phyloP scores from a whole-genome alignment of 129 eudicot genomes.

The Ambrosia trifida region DNA sequence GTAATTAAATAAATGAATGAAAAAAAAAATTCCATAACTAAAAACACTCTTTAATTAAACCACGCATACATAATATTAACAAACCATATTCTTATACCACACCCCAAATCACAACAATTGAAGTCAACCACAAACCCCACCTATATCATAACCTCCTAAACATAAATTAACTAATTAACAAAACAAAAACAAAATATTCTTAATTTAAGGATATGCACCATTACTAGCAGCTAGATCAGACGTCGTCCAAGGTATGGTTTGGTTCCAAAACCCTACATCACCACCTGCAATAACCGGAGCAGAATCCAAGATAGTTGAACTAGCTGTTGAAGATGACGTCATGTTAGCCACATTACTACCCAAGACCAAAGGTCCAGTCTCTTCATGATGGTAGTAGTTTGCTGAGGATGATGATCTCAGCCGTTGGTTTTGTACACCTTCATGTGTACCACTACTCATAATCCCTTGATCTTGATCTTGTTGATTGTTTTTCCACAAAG shows the following conservation, averaged over 20 bases:
- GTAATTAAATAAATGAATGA: constrained; percentile 17
- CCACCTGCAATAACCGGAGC: constrained; percentile 62
- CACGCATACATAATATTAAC: constrained; percentile 40
- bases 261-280: constrained; percentile 60
- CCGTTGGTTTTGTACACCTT: constrained; percentile 50
- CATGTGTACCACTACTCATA: constrained; percentile 34
- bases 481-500: constrained; percentile 48
- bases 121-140: constrained; percentile 40
- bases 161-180: constrained; percentile 26
- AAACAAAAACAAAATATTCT: constrained; percentile 17
- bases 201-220: constrained; percentile 62
- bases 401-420: constrained; percentile 44
- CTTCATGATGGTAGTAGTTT: constrained; percentile 37
- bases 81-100: constrained; percentile 67
- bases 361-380: constrained; percentile 39
- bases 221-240: constrained; percentile 61
- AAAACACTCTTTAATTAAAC: constrained; percentile 44
- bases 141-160: constrained; percentile 20
- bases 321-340: constrained; percentile 34
- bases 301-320: constrained; percentile 46
- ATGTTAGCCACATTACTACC: constrained; percentile 46
- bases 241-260: constrained; percentile 45
- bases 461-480: constrained; percentile 39
- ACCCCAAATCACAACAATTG: constrained; percentile 48
- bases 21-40: not conserved